Evolutionary conservation across 768 basidiomycete species (phyloP), one percentile per base, ranked within the genome.

Genomic region (Suillus bovinus): DNA sequence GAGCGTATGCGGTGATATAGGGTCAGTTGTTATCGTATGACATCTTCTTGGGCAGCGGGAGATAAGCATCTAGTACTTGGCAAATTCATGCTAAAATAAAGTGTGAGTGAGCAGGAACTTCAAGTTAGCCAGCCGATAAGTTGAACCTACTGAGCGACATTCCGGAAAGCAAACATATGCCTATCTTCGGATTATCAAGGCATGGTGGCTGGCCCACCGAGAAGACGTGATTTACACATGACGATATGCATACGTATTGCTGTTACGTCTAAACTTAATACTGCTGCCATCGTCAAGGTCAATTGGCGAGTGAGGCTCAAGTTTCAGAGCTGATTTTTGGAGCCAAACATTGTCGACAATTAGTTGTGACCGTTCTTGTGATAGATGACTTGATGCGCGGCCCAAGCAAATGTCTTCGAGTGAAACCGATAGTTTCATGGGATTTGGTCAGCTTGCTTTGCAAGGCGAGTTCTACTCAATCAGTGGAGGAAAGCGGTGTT

Each of bases 101-200:
- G 53, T n/a, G 53, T 55, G 34, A 55, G 53, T 55, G 53, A 36
- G 34, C 53, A 24, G 34, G 34, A n/a, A 20, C 13, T 24, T n/a
- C 22, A 44, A 13, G 44, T 29, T 17, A 50, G 27, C 49, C 4
- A 29, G 10, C 9, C 20, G 53, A 54, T 34, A 22, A n/a, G 13
- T 24, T 27, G 24, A 16, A 49, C 47, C 14, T 49, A 27, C 24
- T 24, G n/a, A 49, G 53, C 36, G 36, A 13, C 53, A 24, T 17
- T 16, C 53, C 34, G 8, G 5, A n/a, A 53, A 22, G 34, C 33
- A 14, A 22, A 52, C 11, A 11, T 6, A 11, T 44, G 42, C n/a
- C 24, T 34, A 38, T 49, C 24, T 16, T 47, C 33, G 33, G 9
- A 6, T 27, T 27, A 27, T 27, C 24, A 49, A 27, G 24, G 24